Base-by-base conservation (phyloP, 257 asterid species). In the Buddleja alternifolia region DNA sequence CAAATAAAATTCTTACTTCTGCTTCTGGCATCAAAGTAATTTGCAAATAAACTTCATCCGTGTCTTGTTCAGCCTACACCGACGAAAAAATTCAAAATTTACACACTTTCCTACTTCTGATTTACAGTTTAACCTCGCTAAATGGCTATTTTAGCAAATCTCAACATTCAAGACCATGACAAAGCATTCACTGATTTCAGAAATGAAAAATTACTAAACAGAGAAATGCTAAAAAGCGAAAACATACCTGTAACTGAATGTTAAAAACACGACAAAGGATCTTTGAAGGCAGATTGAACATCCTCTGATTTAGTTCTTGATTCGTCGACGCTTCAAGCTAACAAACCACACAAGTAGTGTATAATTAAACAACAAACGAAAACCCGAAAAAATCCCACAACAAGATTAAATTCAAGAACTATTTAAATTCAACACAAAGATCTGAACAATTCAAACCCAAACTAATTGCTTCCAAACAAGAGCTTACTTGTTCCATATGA, bases 251-350 rank as follows among this genome's bases (percentile, higher is more conserved):
- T 37, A 84, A 85, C 70, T 63, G 77, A 76, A 81, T 69, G 59
- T 82, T 65, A 42, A 73, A 23, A 59, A 87, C 82, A 44, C 71
- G 75, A 64, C 94, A 87, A 36, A 84, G 87, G 51, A 87, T 81
- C 83, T 87, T 84, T 20, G 94, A 29, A 34, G 85, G 76, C 63
- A 87, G 75, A 75, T 67, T 73, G 77, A 80, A 82, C 85, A 78
- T 74, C 79, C 76, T 77, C 46, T 78, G 79, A 80, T 77, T 69
- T 69, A 79, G 45, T 61, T 82, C 88, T 66, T 81, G 83, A 79
- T 84, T 82, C 19, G 86, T 81, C 39, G 88, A 87, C 53, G 85
- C 90, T 72, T 78, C 93, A 79, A 86, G 75, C 93, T 86, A 72
- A n/a, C 54, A 61, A 73, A 34, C 47, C 64, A 14, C 60, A 48